Conservation (phyloP, 306 rosid species). For the Citrullus colocynthis region DNA sequence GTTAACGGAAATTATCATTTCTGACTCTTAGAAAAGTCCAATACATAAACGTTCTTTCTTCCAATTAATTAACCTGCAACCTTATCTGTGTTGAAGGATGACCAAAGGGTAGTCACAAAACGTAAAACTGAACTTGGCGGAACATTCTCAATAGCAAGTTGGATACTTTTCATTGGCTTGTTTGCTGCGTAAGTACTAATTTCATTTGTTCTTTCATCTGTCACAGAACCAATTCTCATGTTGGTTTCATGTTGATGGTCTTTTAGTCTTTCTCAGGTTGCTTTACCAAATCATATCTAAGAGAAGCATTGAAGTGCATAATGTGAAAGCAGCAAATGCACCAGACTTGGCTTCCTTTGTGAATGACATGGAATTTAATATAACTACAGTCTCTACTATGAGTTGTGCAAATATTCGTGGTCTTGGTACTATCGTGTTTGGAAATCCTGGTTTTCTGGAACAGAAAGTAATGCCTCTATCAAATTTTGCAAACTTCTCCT, state of each 20-base stretch:
- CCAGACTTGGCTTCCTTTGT: conserved; percentile 57
- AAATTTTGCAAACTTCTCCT: conserved; percentile 46
- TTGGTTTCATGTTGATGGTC: conserved; percentile 21
- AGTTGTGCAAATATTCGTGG: conserved; percentile 75
- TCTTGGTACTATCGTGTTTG: conserved; percentile 51
- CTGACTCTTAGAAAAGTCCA: not conserved
- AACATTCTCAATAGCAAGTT: conserved; percentile 89
- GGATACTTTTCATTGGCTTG: conserved; percentile 82
- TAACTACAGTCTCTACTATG: conserved; percentile 77
- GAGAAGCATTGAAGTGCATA: conserved; percentile 86
- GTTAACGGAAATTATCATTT: not conserved
- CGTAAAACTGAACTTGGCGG: conserved; percentile 99
- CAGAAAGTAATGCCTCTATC: conserved; percentile 46
- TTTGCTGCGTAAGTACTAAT: conserved; percentile 79
- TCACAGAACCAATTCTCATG: not conserved
- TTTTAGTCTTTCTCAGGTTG: conserved; percentile 56
- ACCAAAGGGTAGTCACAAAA: conserved; percentile 68
- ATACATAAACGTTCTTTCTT: not conserved
- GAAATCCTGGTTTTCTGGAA: conserved; percentile 75
- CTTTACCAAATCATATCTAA: conserved; percentile 86
- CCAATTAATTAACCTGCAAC: conserved; percentile 13
- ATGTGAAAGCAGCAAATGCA: conserved; percentile 70
- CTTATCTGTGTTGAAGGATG: conserved; percentile 44
- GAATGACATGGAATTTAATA: conserved; percentile 79
- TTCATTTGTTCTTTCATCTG: not conserved